Base-by-base conservation (phyloP, 805 yeast species). In the Candida insectalens region DNA sequence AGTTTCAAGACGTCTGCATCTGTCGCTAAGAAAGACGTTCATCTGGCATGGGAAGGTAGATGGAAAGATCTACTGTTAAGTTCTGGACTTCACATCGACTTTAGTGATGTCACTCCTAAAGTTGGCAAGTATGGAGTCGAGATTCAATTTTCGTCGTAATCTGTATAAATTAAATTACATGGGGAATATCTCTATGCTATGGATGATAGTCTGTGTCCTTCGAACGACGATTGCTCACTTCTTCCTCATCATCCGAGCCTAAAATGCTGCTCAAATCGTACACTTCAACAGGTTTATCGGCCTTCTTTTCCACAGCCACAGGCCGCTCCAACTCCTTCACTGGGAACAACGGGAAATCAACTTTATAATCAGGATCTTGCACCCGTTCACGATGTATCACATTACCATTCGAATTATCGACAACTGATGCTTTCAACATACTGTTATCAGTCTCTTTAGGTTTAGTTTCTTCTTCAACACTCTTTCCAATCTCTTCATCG, bases 1-100 rank as follows among this genome's bases (percentile, higher is more conserved):
- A 89, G 84, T 10, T 54, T 87, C 43, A 87, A 83, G 52, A 57
- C 78, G 3, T 71, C 88, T 35, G 74, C 92, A 1, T 76, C 85
- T 29, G 43, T 84, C 20, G 75, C 72, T 29, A 79, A 77, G 33
- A 68, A 65, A 42, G 66, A 73, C 39, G 45, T 83, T 10, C 74
- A 73, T 39, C 32, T 87, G 5, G 59, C 83, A 29, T 89, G 96
- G 96, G 96, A 83, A 47, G 96, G 96, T 1, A 72, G 81, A 40
- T 74, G 72, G 46, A 77, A 80, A 46, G 94, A 84, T 28, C 82
- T 89, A 51, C 53, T 89, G 33, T 60, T 88, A 3, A 74, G 83
- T 32, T 71, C 89, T 1, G 96, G 96, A 1, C 64, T 74, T 5
- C 74, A 68, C 36, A 38, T 83, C 3, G 60, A 60, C 30, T 38